Percentiles rank a stretch among this genome's conserved stretches.
Conservation (phyloP, 2,329 filamentous ascomycete genomes). For the Pestalotiopsis sp. region DNA sequence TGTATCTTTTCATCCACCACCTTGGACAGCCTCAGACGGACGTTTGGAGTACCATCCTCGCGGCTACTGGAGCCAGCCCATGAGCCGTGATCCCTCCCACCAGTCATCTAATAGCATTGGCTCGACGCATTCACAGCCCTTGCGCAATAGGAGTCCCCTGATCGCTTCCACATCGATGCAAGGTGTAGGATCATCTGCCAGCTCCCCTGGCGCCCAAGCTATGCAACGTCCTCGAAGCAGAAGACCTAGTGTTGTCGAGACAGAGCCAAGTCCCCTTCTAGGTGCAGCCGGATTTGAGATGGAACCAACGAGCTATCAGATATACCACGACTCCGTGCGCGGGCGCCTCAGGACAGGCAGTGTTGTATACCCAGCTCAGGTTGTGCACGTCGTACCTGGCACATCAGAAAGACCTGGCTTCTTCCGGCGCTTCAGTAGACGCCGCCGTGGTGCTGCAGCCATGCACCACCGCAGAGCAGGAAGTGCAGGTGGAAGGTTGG, state of each 20-base stretch:
- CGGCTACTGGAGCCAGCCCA: slow-evolving; percentile 53
- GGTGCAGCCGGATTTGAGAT: slow-evolving; percentile 24
- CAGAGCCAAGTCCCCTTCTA: slow-evolving; percentile 45
- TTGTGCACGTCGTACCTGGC: neutral
- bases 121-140: slow-evolving; percentile 23
- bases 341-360: slow-evolving; percentile 18
- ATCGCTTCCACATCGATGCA: slow-evolving; percentile 13
- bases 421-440: slow-evolving; percentile 13
- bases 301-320: slow-evolving; percentile 31
- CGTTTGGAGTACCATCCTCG: slow-evolving; percentile 27
- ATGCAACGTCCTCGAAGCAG: slow-evolving; percentile 28
- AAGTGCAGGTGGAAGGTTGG: slow-evolving; percentile 14
- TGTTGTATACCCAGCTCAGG: neutral
- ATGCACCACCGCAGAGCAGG: slow-evolving; percentile 9
- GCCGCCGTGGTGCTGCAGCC: neutral
- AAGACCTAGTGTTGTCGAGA: slow-evolving; percentile 44
- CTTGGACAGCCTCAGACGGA: slow-evolving; percentile 21
- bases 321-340: slow-evolving; percentile 24
- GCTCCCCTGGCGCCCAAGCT: slow-evolving; percentile 27
- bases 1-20: slow-evolving; percentile 25
- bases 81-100: slow-evolving; percentile 49
- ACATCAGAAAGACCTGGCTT: neutral
- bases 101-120: slow-evolving; percentile 37
- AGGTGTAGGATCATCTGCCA: slow-evolving; percentile 13
- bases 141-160: slow-evolving; percentile 9